Base-by-base conservation (phyloP, 352 stramenopile genomes). In the Phytophthora palmivora region DNA sequence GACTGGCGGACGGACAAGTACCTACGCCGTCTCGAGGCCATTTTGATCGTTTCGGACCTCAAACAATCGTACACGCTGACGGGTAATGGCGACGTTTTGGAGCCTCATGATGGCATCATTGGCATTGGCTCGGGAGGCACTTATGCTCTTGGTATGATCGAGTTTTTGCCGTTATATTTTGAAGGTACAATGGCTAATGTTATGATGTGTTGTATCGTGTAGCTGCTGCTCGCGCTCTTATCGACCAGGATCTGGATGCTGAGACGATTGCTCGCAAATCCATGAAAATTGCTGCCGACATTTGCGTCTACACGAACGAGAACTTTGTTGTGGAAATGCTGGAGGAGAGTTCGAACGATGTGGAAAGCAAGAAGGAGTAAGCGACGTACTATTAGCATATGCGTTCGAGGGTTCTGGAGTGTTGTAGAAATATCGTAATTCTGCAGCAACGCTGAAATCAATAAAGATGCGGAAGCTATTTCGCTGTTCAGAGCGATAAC, bases 1-100 rank as follows among this genome's bases (percentile, higher is more conserved):
- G 96, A 88, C 33, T 99, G 97, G 97, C 85, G 97, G 64, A 99
- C 97, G 58, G 97, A 99, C 78, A 99, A 99, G 79, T 99, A 99
- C 73, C 76, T 99, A 53, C 85, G 97, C 62, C 82, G 89, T 53
- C 82, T 99, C 19, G 97, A 99, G 65, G 86, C 89, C 15, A 92
- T 93, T 28, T 66, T 98, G 41, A 95, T 99, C 39, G 97, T 99
- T 2, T 95, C 96, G 22, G 97, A 99, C 84, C 86, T 80, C 56
- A 97, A 97, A 48, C 87, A 97, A 49, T 98, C 90, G 37, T 98
- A 98, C 77, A 98, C 98, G 76, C 80, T 99, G 50, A 99, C 96
- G 30, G 97, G 97, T 33, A 98, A 99, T 72, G 97, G 97, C 36
- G 97, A 99, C 70, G 97, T 99, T 4, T 79, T 99, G 52, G 96